Conservation (phyloP, 164 flowering plant species). For the Berberis vulgaris region DNA sequence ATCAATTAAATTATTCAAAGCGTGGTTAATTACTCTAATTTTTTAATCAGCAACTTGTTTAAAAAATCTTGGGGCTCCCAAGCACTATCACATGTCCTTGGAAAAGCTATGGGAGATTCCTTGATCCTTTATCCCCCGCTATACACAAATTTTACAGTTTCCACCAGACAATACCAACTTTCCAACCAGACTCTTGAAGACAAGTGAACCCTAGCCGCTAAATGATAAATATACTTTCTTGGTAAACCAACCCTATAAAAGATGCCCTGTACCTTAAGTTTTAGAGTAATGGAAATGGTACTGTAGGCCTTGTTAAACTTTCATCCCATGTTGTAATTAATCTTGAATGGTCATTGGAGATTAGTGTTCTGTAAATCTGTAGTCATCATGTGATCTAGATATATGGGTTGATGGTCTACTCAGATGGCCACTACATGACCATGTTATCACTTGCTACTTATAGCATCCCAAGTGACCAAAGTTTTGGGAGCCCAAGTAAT, state of each 20-base stretch:
- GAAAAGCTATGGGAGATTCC: not conserved
- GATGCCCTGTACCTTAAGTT: not conserved
- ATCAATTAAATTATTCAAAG: not conserved
- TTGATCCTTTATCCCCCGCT: not conserved
- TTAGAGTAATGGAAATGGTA: not conserved
- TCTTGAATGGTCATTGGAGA: too few species aligned
- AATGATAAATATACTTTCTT: not conserved
- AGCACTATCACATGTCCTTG: not conserved
- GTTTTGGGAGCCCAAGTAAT: too few species aligned
- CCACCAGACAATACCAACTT: slow-evolving; percentile 5
- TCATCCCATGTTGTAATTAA: too few species aligned
- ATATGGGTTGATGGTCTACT: too few species aligned
- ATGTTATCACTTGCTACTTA: too few species aligned
- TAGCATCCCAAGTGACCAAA: too few species aligned
- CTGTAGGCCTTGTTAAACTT: too few species aligned
- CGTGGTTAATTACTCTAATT: not conserved
- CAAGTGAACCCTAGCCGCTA: slow-evolving; percentile 1
- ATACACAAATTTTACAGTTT: slow-evolving; percentile 1
- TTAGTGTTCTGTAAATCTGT: too few species aligned
- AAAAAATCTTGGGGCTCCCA: not conserved
- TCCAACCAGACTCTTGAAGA: not conserved
- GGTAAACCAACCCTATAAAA: not conserved
- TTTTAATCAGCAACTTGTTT: not conserved
- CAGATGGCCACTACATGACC: too few species aligned
- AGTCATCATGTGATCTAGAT: too few species aligned